Evolutionary conservation across 805 yeast genomes (phyloP).

Genomic region (Yarrowia sp.): DNA sequence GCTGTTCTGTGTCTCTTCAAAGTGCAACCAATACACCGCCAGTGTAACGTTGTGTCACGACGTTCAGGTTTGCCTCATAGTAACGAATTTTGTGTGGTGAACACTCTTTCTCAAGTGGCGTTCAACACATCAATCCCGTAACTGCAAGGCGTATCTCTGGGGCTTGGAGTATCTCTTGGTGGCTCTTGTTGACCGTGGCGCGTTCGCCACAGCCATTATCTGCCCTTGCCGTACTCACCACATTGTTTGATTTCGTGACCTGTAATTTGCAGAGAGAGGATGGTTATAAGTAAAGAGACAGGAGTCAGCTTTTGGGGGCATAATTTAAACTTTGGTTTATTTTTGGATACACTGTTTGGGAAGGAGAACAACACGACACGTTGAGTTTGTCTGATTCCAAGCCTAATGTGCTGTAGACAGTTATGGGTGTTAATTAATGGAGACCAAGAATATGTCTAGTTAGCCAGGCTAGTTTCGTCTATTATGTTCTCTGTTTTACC

Average conservation of each 20-base stretch:
- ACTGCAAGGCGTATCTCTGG: no score
- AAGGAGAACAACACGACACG: slow-evolving; percentile 37
- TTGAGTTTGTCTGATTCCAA: slow-evolving; percentile 30
- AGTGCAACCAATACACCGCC: no score
- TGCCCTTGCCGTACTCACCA: slow-evolving; percentile 30
- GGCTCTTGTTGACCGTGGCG: not conserved
- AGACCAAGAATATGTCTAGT: no score
- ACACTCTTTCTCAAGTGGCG: no score
- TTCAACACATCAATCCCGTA: no score
- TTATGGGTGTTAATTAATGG: no score
- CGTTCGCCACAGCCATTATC: not conserved
- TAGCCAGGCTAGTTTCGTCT: no score
- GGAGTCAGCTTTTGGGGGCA: slow-evolving; percentile 32
- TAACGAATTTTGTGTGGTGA: no score
- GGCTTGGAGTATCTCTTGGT: slow-evolving; percentile 3
- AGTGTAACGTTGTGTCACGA: no score
- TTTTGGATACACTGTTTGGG: slow-evolving; percentile 38
- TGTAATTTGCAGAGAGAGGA: slow-evolving; percentile 36
- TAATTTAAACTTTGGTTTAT: slow-evolving; percentile 23
- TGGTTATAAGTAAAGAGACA: slow-evolving; percentile 37
- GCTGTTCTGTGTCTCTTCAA: no score
- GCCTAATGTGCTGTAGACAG: not conserved
- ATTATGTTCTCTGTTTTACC: no score
- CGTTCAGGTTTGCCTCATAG: no score
- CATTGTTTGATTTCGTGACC: slow-evolving; percentile 32